Base-by-base conservation (phyloP, 257 asterid species). In the Nemophila menziesii region DNA sequence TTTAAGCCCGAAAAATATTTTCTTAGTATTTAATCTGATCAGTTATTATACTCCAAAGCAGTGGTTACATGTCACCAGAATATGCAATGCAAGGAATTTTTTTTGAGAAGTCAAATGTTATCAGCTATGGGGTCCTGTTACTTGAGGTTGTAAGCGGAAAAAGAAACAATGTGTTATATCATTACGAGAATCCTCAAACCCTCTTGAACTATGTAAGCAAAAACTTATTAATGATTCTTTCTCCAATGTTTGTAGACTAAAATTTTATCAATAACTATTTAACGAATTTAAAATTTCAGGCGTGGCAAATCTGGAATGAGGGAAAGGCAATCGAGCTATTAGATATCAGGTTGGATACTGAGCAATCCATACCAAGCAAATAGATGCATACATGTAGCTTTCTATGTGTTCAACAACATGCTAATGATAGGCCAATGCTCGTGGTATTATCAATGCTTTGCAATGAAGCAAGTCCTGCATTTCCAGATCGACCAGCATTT, bases 361-460 rank as follows among this genome's bases (percentile, higher is more conserved):
- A 26, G 14, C 38, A 43, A 50, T 10, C 23, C 38, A 50, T 5
- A 20, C 21, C 38, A 38, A 38, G 38, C 39, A 19, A 43, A 33
- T 26, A 50, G 22, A 50, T 50, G 46, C 46, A 50, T 38, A 18
- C 36, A 20, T 38, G 55, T 50, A 33, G 55, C 44, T 8, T 50
- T 21, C 55, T 49, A 13, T 49, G 55, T 49, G 46, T 37, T 27
- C 55, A 49, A 49, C 21, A 37, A 49, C 33, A 49, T 37, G 55
- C 55, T 33, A 49, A 16, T 36, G 16, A 49, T 40, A 34, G 55
- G 34, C 55, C 53, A 48, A 48, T 18, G 22, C 8, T 29, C 37
- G 33, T 24, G 22, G 22, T 48, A 27, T 40, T 48, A 11, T 48
- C 53, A 6, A 48, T 33, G 53, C 20, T 33, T 40, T 48, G 53